Evolutionary conservation across 2,329 filamentous ascomycete species (phyloP).

Genomic region (Diaporthe citriasiana): DNA sequence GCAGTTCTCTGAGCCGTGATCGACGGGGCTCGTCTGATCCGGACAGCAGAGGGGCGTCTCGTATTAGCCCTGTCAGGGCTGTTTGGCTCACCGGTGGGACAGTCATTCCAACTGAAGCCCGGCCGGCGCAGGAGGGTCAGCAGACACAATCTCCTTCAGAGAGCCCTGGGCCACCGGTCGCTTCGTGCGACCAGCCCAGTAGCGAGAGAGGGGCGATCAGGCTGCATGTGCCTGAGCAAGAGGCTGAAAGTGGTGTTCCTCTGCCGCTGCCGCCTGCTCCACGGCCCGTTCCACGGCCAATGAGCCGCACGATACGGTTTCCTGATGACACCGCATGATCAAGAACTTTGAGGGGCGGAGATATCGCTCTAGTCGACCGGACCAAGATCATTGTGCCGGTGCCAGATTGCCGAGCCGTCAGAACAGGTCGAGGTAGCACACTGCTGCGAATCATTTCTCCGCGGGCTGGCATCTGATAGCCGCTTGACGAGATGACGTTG

Average conservation of each 20-base stretch:
- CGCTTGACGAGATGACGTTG: not conserved
- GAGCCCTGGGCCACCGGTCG: not conserved
- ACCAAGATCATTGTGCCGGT: not conserved
- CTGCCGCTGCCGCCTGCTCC: not conserved
- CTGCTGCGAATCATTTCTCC: not conserved
- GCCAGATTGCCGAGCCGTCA: not conserved
- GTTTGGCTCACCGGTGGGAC: slow-evolving; percentile 59
- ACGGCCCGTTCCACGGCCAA: slow-evolving; percentile 41
- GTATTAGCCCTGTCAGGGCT: slow-evolving; percentile 46
- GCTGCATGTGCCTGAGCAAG: not conserved
- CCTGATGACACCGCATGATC: slow-evolving; percentile 54
- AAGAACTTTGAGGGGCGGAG: not conserved
- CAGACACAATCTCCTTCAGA: not conserved
- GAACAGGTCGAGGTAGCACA: not conserved
- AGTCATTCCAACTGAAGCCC: slow-evolving; percentile 48
- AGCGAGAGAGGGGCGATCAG: not conserved
- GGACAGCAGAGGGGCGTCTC: slow-evolving; percentile 40
- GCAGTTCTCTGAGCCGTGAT: slow-evolving; percentile 35
- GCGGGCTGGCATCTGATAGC: not conserved
- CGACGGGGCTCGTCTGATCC: slow-evolving; percentile 26
- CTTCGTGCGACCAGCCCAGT: not conserved
- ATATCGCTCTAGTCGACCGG: not conserved
- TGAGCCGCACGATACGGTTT: slow-evolving; percentile 59
- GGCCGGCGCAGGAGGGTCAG: slow-evolving; percentile 4
- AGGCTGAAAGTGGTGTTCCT: not conserved